Evolutionary conservation across 192 early-diverging fungal species (phyloP), one percentile per base, ranked within the genome.

Genomic region (Coemansia sp.): DNA sequence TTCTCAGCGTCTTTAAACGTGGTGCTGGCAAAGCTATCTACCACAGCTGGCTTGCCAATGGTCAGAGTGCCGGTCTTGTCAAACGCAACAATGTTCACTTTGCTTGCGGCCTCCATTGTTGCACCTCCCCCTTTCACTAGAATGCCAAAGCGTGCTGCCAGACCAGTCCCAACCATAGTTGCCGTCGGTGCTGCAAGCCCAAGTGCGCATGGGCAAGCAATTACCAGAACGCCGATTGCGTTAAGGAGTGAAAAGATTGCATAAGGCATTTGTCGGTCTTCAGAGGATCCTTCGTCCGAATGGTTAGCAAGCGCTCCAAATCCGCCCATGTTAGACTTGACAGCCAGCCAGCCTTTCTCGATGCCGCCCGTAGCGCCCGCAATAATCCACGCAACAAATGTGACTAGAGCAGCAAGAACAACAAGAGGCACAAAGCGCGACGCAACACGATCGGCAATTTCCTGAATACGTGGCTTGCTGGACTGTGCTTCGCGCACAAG

Each of bases 1-100:
- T 12, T 37, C 67, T 43, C 66, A 40, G 85, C 63, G 18, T 61
- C 43, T 0, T 62, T 59, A 1, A 65, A 36, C 16, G 69, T 39
- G 19, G 40, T 15, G 41, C 64, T 63, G 5, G 63, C 42, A 49
- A 43, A 62, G 67, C 57, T 79, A 42, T 82, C 84, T 0, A 84
- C 80, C 4, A 92, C 87, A 6, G 84, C 80, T 36, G 91, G 76
- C 70, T 89, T 87, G 36, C 92, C 97, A 22, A 85, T 72, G 7
- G 97, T 99, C 47, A 99, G 70, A 0, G 96, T 98, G 43, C 97
- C 97, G 2, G 97, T 99, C 82, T 99, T 99, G 84, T 99, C 97
- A 84, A 98, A 98, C n/a, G 96, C 91, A 4, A 99, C 81, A 49
- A 90, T 90, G 61, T 90, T 90, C 8, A 99, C 85, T 52, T 84